A percentile compares a stretch with the other conserved stretches of the same genome.
Conservation (phyloP, 2,329 filamentous ascomycete genomes). For the Neofusicoccum umdonicola region DNA sequence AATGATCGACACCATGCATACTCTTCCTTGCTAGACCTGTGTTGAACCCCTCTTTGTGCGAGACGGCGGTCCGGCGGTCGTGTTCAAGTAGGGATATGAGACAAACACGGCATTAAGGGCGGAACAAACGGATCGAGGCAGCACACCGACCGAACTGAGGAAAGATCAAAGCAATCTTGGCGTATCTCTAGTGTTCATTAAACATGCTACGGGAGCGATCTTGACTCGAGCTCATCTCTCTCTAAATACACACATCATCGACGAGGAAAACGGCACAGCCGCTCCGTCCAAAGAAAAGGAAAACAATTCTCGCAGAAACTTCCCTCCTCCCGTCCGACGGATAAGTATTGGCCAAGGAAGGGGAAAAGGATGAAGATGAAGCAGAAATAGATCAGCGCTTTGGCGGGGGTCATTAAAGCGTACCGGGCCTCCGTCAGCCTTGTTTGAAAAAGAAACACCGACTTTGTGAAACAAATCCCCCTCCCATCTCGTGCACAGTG, state of each 20-base stretch:
- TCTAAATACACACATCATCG: background rate
- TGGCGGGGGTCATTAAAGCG: background rate
- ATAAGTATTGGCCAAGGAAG: background rate
- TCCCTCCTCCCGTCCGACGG: background rate
- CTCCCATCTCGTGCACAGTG: background rate
- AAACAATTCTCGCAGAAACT: background rate
- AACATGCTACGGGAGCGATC: slow-evolving; percentile 5
- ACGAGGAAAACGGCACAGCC: background rate
- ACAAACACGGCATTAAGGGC: too few relatives aligned
- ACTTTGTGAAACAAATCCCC: slow-evolving; percentile 4
- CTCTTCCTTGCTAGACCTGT: too few relatives aligned
- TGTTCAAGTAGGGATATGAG: too few relatives aligned
- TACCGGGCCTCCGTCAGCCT: slow-evolving; percentile 3
- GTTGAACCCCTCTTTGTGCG: too few relatives aligned
- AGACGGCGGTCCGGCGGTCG: too few relatives aligned
- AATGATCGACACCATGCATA: too few relatives aligned
- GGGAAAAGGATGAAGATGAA: background rate
- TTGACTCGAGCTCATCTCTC: background rate
- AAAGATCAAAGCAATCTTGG: background rate
- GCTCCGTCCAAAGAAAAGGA: background rate
- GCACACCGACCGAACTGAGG: background rate
- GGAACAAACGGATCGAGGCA: too few relatives aligned
- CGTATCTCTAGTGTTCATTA: slow-evolving; percentile 1
- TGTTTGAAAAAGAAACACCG: background rate
- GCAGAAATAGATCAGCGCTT: background rate